Percentiles rank a stretch among this genome's conserved stretches.
Evolutionary conservation across 1,284 basidiomycete species (phyloP).

Genomic region (Peniophora sp.): DNA sequence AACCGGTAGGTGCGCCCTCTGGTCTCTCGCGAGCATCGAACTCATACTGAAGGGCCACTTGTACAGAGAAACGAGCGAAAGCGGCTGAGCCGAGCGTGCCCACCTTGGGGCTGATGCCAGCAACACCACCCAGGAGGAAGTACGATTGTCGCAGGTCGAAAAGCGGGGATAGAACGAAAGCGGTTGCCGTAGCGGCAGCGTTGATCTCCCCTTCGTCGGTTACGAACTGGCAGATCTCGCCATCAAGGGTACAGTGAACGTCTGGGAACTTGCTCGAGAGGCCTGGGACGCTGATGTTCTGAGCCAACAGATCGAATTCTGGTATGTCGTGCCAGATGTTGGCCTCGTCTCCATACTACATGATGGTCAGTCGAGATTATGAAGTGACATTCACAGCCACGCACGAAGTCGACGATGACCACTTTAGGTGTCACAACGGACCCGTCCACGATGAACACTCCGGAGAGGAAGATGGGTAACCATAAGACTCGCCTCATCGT

Average conservation of each 20-base stretch:
- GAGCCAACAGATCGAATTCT: constrained; percentile 25
- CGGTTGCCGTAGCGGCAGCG: constrained; percentile 31
- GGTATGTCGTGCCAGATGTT: constrained; percentile 8
- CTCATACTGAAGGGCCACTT: constrained; percentile 37
- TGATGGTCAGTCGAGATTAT: background rate
- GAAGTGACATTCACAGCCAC: background rate
- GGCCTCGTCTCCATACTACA: background rate
- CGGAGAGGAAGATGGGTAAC: no score
- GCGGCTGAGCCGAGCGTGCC: constrained; percentile 35
- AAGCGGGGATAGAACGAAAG: constrained; percentile 24
- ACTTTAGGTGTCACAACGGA: background rate
- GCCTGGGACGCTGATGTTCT: constrained; percentile 32
- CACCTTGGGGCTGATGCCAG: constrained; percentile 33
- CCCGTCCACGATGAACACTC: no score
- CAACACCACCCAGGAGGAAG: constrained; percentile 40
- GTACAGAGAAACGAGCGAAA: constrained; percentile 36
- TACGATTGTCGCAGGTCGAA: constrained; percentile 40
- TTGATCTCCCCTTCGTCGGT: constrained; percentile 38
- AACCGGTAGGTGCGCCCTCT: constrained; percentile 26
- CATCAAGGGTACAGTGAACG: constrained; percentile 30
- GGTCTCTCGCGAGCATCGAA: constrained; percentile 39
- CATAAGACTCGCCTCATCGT: no score
- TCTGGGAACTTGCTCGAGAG: constrained; percentile 36
- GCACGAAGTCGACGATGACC: constrained; percentile 1
- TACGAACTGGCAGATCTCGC: constrained; percentile 31